Conservation (phyloP, 441 rosid genomes). For the Lagerstroemia fauriei region DNA sequence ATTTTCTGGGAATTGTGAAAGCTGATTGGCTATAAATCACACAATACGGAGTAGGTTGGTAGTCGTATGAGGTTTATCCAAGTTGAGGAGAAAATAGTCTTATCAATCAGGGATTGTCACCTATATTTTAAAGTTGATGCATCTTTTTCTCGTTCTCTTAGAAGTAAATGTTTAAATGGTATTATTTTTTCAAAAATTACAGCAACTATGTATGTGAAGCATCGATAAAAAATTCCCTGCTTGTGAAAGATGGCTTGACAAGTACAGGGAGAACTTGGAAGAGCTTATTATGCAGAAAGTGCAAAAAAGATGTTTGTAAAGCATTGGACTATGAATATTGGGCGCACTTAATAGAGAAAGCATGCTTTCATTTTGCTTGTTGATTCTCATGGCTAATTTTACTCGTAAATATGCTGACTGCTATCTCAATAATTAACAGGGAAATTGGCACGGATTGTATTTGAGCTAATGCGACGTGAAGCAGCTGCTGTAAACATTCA, state of each 20-base stretch:
- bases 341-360: neutral
- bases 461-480: conserved; percentile 73
- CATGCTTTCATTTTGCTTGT: neutral
- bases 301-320: neutral
- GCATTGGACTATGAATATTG: neutral
- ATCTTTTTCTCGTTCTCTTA: neutral
- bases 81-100: neutral
- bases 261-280: neutral
- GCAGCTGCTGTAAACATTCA: conserved; percentile 91
- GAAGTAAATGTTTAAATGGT: neutral
- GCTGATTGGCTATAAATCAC: no score
- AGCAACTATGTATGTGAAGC: neutral
- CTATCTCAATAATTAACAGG: conserved; percentile 49
- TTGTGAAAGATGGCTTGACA: neutral
- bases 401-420: conserved; percentile 26
- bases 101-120: neutral
- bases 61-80: neutral
- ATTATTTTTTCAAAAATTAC: neutral
- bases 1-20: neutral
- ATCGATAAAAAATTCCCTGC: neutral
- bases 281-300: neutral
- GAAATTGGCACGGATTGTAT: conserved; percentile 77
- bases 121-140: neutral
- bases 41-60: neutral
- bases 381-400: conserved; percentile 5